Evolutionary conservation across 805 yeast species (phyloP), one percentile per base, ranked within the genome.

Genomic region (Barnettozyma sucrosica): DNA sequence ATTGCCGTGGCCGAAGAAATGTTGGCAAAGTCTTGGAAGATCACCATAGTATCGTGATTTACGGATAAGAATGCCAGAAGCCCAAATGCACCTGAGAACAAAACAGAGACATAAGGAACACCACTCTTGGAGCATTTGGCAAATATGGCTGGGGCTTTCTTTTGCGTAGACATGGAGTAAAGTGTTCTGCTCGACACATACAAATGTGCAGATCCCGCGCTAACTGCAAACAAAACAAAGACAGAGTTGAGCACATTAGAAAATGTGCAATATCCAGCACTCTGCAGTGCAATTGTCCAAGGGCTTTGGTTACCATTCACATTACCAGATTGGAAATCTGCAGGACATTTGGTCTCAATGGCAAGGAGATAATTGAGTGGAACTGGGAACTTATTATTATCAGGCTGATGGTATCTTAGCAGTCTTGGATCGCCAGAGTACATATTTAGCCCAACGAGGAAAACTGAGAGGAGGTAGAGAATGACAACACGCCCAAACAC

Each of bases 381-480:
- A 18, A 53, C 21, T 1, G 34, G 41, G 3, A 45, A 4, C 7
- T 39, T 38, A 3, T 49, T 34, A 8, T 49, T 45, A 26, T 54
- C 55, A 0, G 59, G 54, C 3, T 65, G 51, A 16, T 57, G 76
- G 57, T 78, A 84, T 46, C 88, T 66, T 44, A 83, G 64, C 19
- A 85, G 66, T 47, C 89, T 67, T 3, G 90, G 89, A 61, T 86
- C 93, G 1, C 92, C 95, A 48, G 87, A 72, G 63, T 85, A 85
- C 28, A 86, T 69, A 61, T 84, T 85, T 37, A 87, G 64, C 2
- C 92, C 83, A 28, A 85, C 83, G 13, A 83, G 69, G 58, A 87
- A 81, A 19, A 83, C 74, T 3, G 88, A 77, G 18, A 86, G 61
- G 41, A 85, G 63, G 63, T 86, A 87, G 53, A 85, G 76, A 1